These are phyloP conservation scores for Tulasnella calospora DNA, from an alignment of 768 basidiomycete genomes.

Conservation along the genomic window DNA sequence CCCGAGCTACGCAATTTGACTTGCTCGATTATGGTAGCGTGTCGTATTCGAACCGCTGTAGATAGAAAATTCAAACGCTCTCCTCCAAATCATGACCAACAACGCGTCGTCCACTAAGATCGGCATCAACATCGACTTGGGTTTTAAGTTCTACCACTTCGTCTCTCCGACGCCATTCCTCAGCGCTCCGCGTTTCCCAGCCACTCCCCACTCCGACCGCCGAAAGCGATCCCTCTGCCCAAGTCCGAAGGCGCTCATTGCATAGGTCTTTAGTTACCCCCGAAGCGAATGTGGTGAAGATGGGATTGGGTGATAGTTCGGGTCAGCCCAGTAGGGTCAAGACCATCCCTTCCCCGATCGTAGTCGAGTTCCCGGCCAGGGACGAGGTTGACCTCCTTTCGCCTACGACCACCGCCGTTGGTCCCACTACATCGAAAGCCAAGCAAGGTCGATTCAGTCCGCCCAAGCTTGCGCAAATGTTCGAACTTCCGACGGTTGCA, in stretches of 20 bases:
- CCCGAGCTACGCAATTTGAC: background rate
- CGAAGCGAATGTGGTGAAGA: background rate
- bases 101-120: background rate
- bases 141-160: background rate
- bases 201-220: background rate
- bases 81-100: slow-evolving; percentile 13
- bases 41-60: background rate
- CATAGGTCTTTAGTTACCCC: background rate
- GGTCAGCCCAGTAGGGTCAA: background rate
- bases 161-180: no score
- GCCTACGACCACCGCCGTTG: background rate
- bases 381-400: background rate
- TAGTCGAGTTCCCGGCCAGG: background rate
- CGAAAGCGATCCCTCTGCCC: background rate
- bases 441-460: background rate
- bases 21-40: background rate
- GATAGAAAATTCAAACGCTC: background rate
- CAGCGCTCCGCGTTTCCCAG: background rate
- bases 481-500: background rate
- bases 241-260: background rate
- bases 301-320: background rate
- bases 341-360: background rate
- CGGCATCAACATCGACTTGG: background rate
- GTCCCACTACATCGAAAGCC: background rate
- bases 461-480: background rate